A percentile compares a stretch with the other conserved stretches of the same genome.
Conservation (phyloP, 805 yeast species). For the Suhomyces pyralidae region DNA sequence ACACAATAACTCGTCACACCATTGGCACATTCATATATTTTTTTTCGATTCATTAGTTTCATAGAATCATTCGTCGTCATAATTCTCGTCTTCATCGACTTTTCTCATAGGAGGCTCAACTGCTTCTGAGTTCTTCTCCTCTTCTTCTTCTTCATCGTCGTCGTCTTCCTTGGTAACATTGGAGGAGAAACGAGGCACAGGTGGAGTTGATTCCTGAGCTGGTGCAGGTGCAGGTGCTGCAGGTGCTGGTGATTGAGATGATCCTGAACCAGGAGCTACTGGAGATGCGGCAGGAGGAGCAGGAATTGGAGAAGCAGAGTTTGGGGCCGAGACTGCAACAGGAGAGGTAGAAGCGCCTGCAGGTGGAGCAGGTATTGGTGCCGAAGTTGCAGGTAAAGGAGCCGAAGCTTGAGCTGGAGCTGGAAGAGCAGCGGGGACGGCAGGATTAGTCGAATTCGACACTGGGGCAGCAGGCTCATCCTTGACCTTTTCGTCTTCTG, state of each 20-base stretch:
- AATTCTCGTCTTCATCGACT: constrained; percentile 46
- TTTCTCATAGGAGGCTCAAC: constrained; percentile 45
- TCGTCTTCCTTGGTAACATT: constrained; percentile 20
- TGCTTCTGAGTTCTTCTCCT: constrained; percentile 22
- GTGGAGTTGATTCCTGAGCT: constrained; percentile 3
- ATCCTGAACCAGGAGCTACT: neutral
- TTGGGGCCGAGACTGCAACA: constrained; percentile 1
- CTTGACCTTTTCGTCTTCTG: constrained; percentile 9
- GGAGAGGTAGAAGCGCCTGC: constrained; percentile 9
- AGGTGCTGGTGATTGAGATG: neutral
- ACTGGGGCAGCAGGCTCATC: neutral
- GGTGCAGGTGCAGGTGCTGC: constrained; percentile 4
- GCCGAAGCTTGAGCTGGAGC: neutral
- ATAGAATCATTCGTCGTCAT: constrained; percentile 37
- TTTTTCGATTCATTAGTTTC: neutral
- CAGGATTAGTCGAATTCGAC: neutral
- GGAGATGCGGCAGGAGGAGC: constrained; percentile 5
- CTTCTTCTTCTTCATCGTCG: constrained; percentile 31
- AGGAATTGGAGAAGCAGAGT: constrained; percentile 4
- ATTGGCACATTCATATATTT: neutral
- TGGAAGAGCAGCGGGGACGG: neutral
- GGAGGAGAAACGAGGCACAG: constrained; percentile 18
- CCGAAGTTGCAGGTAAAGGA: neutral
- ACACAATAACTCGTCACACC: neutral
- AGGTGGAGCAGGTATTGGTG: constrained; percentile 4